These are phyloP conservation scores for Chaetomium strumarium DNA, from an alignment of 2,329 filamentous ascomycete species.

Conservation along the genomic window DNA sequence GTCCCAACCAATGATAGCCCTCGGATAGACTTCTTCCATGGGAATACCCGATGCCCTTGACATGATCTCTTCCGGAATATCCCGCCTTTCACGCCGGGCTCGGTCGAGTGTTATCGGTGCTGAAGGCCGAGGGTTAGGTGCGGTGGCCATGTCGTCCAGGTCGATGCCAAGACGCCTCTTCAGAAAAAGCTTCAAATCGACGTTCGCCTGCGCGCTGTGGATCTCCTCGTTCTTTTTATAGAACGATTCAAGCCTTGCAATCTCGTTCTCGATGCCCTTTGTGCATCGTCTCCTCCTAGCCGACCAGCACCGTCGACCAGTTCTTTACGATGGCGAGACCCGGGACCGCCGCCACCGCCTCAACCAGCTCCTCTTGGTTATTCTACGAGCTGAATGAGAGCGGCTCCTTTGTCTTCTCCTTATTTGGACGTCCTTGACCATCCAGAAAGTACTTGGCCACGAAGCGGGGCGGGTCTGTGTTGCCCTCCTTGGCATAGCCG, in stretches of 20 bases:
- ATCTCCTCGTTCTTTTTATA: neutral
- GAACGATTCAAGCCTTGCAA: constrained; percentile 1
- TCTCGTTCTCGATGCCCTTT: constrained; percentile 3
- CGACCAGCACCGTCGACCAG: neutral
- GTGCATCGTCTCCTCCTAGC: constrained; percentile 9
- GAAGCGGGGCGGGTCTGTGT: constrained; percentile 3
- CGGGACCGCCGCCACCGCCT: neutral
- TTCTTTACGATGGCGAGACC: neutral
- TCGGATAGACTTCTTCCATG: neutral
- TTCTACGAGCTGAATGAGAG: neutral
- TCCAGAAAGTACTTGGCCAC: constrained; percentile 14
- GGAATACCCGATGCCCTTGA: neutral
- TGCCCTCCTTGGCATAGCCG: neutral
- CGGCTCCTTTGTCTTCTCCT: constrained; percentile 4
- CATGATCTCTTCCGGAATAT: neutral
- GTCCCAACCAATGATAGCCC: constrained; percentile 1
- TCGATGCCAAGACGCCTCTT: constrained; percentile 2
- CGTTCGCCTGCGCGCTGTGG: constrained; percentile 2
- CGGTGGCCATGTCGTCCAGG: neutral
- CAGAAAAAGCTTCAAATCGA: constrained; percentile 6
- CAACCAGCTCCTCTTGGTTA: neutral
- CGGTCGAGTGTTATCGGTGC: neutral
- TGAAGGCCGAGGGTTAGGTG: neutral
- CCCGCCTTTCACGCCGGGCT: neutral
- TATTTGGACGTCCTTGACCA: constrained; percentile 1